A percentile compares a stretch with the other conserved stretches of the same genome.
Conservation (phyloP, 2,329 filamentous ascomycete genomes). For the Penicillium crustosum region DNA sequence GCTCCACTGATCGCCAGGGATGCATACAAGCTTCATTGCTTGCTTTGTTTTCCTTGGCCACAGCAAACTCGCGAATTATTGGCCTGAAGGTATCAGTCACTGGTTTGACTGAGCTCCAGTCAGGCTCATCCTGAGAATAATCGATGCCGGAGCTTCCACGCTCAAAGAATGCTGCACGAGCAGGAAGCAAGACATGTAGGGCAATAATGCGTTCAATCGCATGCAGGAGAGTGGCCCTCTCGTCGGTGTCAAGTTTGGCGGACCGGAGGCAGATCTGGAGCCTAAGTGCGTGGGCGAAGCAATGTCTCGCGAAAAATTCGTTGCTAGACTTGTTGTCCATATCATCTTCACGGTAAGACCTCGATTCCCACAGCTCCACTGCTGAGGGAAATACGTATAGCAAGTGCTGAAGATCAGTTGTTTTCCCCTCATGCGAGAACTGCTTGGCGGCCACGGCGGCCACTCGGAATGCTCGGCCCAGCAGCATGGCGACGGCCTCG, state of each 20-base stretch:
- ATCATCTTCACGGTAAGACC: conserved; percentile 36
- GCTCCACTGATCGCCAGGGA: conserved; percentile 34
- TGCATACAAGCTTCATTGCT: conserved; percentile 14
- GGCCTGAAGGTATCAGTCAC: conserved; percentile 40
- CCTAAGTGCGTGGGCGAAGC: conserved; percentile 37
- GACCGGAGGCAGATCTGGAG: conserved; percentile 32
- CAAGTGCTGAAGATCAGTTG: conserved; percentile 36
- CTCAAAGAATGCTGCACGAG: conserved; percentile 40
- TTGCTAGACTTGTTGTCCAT: conserved; percentile 37
- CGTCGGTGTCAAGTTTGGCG: conserved; percentile 32
- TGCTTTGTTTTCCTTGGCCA: conserved; percentile 9
- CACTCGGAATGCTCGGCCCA: conserved; percentile 38
- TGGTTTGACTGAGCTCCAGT: conserved; percentile 37
- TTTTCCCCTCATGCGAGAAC: conserved; percentile 30
- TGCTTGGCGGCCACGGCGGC: conserved; percentile 33
- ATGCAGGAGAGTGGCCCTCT: conserved; percentile 33
- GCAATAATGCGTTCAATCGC: conserved; percentile 40
- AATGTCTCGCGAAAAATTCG: conserved; percentile 35
- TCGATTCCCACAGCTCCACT: conserved; percentile 41
- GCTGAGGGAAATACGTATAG: conserved; percentile 36
- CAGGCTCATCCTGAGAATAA: conserved; percentile 35
- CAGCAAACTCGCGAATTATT: conserved; percentile 32
- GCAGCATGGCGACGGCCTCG: conserved; percentile 33
- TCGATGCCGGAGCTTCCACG: conserved; percentile 36
- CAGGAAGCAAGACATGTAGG: conserved; percentile 44